Base-by-base conservation (phyloP, 2,329 filamentous ascomycete species). In the Calonectria fujianensis region DNA sequence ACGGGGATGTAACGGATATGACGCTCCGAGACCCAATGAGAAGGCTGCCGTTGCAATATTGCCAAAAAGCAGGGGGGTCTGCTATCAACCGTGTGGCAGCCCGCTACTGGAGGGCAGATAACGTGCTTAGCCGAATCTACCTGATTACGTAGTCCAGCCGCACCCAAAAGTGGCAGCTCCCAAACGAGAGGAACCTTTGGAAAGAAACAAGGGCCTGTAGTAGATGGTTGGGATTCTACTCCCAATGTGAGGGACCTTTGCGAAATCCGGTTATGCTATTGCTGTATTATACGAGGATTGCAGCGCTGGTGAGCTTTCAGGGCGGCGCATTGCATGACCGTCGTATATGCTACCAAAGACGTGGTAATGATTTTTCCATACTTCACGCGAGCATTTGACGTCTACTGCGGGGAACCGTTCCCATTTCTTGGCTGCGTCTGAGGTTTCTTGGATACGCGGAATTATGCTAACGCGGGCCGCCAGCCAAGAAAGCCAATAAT, bases 91-190 rank as follows among this genome's bases (percentile, higher is more conserved):
- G 35, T 63, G 57, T 63, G 57, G 66, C 29, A 57, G 39, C 41
- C 61, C 31, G 51, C 20, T n/a, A 35, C 24, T 52, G 52, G 54
- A 54, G 65, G 64, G 57, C 45, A 57, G 65, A 50, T 45, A 52
- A 35, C n/a, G 31, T 51, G 51, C 63, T 52, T 66, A 66, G 51
- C 20, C 45, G 64, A 31, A 57, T 67, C 51, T 51, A 24, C 57
- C 64, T 31, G 48, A 45, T 24, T 18, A 27, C 11, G 54, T 51
- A 48, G 32, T 45, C 37, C 37, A 57, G 37, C 48, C 37, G 48
- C 27, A 29, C 29, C 71, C 71, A 39, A 39, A 69, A 50, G 48
- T 65, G 71, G 71, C 52, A 73, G 71, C 66, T 73, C 71, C 65
- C 31, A 45, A 32, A 41, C 37, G 57, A 51, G 51, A 39, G 48